Percentiles rank a stretch among this genome's conserved stretches.
phyloP scores from a whole-genome alignment of 768 basidiomycete species.

The Agrocybe chaxingu region DNA sequence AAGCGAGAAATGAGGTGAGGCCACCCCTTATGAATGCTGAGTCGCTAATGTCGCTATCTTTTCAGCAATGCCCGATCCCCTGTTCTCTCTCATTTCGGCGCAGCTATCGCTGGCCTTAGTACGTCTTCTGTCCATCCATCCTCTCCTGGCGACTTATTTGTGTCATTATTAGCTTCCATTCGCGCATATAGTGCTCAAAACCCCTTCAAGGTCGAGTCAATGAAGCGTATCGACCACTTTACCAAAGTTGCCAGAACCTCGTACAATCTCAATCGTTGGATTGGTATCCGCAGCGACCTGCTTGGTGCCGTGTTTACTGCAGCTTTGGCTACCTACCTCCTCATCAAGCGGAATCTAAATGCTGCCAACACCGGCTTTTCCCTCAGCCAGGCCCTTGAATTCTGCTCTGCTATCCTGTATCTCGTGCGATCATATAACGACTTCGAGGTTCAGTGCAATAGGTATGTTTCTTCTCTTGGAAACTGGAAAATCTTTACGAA shows the following conservation, averaged over 20 bases:
- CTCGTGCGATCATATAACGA: conserved; percentile 42
- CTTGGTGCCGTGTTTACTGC: conserved; percentile 57
- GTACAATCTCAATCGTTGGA: conserved; percentile 51
- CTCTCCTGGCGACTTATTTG: neutral
- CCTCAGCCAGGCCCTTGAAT: conserved; percentile 57
- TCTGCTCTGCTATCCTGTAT: conserved; percentile 56
- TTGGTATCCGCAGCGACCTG: conserved; percentile 51
- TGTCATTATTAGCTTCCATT: conserved; percentile 41
- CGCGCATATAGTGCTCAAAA: conserved; percentile 65
- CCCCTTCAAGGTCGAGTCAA: conserved; percentile 42
- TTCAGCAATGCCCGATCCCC: conserved; percentile 25
- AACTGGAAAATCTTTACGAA: neutral
- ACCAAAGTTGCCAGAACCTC: conserved; percentile 41
- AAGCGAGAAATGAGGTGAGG: conserved; percentile 45
- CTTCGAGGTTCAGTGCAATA: conserved; percentile 44
- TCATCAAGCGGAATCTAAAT: conserved; percentile 30
- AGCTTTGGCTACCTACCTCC: conserved; percentile 52
- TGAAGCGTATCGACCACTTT: conserved; percentile 53
- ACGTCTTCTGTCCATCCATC: conserved; percentile 11
- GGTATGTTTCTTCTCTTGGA: conserved; percentile 22
- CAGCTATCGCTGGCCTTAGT: conserved; percentile 54
- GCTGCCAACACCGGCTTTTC: conserved; percentile 51
- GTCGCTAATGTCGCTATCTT: neutral
- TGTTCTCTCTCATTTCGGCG: conserved; percentile 44
- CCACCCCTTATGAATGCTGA: conserved; percentile 19